These are phyloP conservation scores for Epichloe glyceriae DNA, from an alignment of 2,329 filamentous ascomycete species.

Conservation along the genomic window DNA sequence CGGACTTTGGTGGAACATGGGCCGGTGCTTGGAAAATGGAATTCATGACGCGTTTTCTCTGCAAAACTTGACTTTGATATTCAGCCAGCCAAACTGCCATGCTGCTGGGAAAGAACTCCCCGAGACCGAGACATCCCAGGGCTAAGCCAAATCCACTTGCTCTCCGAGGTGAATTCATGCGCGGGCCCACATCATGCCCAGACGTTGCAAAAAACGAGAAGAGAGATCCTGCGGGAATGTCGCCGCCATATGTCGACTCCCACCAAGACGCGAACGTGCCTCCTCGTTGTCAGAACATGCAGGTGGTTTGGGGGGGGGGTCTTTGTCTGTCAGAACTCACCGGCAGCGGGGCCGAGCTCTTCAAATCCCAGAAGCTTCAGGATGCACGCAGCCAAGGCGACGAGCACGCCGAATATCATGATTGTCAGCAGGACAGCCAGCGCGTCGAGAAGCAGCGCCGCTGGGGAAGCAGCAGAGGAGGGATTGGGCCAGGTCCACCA, in stretches of 20 bases:
- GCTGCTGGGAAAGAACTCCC: no score
- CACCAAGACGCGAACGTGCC: constrained; percentile 5
- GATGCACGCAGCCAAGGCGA: background rate
- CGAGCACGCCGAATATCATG: background rate
- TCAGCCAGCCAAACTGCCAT: no score
- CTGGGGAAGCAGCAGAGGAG: background rate
- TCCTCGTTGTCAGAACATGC: background rate
- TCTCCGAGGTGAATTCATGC: background rate
- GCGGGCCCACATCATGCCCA: background rate
- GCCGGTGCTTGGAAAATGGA: no score
- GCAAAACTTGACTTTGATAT: no score
- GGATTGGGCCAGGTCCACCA: background rate
- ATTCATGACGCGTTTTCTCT: no score
- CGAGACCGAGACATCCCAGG: no score
- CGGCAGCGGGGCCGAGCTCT: background rate
- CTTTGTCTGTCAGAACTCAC: background rate
- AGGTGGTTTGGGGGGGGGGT: no score
- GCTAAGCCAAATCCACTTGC: no score
- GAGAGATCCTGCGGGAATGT: constrained; percentile 1
- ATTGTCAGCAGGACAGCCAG: background rate
- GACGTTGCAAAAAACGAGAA: constrained; percentile 1
- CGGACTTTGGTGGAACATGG: no score
- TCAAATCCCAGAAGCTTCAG: background rate
- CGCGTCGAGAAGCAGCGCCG: background rate
- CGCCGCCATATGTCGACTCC: constrained; percentile 3